A percentile compares a stretch with the other conserved stretches of the same genome.
Evolutionary conservation across 495 filamentous ascomycete genomes (phyloP).

Genomic region (Aspergillus steynii): DNA sequence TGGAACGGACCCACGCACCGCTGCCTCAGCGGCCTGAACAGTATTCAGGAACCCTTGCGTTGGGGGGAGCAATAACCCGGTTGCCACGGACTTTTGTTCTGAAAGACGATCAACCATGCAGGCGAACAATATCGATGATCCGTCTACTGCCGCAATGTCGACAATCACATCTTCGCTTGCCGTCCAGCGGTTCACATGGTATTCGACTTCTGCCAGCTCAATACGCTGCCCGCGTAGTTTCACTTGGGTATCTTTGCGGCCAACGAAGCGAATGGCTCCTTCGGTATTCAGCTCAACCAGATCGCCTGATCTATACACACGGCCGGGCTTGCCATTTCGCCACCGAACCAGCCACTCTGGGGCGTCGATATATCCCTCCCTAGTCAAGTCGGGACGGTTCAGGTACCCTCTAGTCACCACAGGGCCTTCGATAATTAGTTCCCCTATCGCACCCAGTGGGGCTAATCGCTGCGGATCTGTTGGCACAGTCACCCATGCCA

Average conservation of each 20-base stretch:
- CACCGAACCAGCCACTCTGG: background rate
- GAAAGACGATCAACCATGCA: no score
- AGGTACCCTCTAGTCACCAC: background rate
- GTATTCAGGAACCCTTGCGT: no score
- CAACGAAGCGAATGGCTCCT: slow-evolving; percentile 13
- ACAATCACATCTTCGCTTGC: slow-evolving; percentile 25
- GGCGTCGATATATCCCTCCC: background rate
- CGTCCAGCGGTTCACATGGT: no score
- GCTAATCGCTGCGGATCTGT: background rate
- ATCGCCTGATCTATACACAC: slow-evolving; percentile 31
- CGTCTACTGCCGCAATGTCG: slow-evolving; percentile 47
- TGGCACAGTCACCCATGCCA: slow-evolving; percentile 2
- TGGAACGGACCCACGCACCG: no score
- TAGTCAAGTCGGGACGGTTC: slow-evolving; percentile 24
- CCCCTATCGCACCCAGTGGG: background rate
- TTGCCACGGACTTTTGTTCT: no score
- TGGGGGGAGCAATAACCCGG: no score
- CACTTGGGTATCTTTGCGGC: no score
- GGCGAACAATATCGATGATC: background rate
- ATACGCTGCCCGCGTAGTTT: no score
- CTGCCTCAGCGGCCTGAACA: no score
- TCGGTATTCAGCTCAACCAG: slow-evolving; percentile 34
- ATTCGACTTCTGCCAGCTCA: no score
- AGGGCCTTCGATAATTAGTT: no score
- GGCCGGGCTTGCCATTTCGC: background rate